Evolutionary conservation across 225 moss, liverwort and hornwort genomes (phyloP).

Genomic region (Marchantia polymorpha): DNA sequence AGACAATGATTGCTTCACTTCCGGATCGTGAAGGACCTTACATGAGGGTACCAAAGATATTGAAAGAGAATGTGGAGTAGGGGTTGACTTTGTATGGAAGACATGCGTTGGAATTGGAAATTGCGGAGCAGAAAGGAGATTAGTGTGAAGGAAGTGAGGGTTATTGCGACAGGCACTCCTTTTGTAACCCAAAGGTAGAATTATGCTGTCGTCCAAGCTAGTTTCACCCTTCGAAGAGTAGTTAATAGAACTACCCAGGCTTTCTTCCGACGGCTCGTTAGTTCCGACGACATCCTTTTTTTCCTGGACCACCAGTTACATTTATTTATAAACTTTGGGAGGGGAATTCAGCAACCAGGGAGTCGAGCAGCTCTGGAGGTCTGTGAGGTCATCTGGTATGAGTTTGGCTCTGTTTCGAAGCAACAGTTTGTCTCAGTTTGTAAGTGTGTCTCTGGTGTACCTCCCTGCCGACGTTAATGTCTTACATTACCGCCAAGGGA

Average conservation of each 20-base stretch:
- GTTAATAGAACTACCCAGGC: neutral
- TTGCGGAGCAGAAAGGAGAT: neutral
- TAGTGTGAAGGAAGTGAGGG: neutral
- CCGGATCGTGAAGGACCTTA: constrained; percentile 84
- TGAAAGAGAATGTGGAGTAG: constrained; percentile 82
- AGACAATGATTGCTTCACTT: constrained; percentile 74
- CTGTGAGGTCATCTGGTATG: neutral
- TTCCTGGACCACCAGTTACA: neutral
- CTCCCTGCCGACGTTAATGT: neutral
- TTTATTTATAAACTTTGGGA: neutral
- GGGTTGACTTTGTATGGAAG: neutral
- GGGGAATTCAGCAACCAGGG: neutral
- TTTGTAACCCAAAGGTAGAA: neutral
- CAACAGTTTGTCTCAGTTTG: neutral
- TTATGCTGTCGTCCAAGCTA: neutral
- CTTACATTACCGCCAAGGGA: too few species aligned
- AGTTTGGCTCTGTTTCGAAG: neutral
- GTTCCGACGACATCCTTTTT: too few species aligned
- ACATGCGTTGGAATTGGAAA: neutral
- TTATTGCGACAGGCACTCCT: neutral
- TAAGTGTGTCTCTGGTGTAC: neutral
- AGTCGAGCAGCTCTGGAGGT: neutral
- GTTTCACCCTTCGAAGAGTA: neutral
- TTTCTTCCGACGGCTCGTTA: neutral
- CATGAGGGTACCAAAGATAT: constrained; percentile 89